phyloP scores from a whole-genome alignment of 202 grass and related monocot species.

The Digitaria exilis region DNA sequence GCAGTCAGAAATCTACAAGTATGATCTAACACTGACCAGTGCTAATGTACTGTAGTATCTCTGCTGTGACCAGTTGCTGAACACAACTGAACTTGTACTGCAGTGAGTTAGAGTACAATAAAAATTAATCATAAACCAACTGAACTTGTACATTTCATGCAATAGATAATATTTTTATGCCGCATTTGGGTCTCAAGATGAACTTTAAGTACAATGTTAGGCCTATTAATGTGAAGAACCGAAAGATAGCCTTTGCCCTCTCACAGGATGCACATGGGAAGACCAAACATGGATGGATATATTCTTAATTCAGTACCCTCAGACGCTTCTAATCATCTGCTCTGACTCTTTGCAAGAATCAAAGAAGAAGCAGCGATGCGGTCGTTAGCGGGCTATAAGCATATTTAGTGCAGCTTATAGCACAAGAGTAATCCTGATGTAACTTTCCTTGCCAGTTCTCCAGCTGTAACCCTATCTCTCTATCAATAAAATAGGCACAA shows the following conservation, averaged over 20 bases:
- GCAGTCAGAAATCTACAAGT: neutral
- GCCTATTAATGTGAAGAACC: neutral
- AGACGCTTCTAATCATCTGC: too few relatives aligned
- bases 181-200: neutral
- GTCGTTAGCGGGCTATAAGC: too few relatives aligned
- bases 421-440: too few relatives aligned
- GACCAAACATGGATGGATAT: constrained; percentile 5
- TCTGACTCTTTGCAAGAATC: too few relatives aligned
- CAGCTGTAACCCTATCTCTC: too few relatives aligned
- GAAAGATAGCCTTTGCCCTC: neutral
- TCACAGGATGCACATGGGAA: neutral
- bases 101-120: neutral
- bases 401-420: too few relatives aligned
- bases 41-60: neutral
- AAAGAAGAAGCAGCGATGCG: too few relatives aligned
- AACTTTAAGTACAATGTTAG: neutral
- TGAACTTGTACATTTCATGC: too few relatives aligned
- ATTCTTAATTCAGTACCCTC: too few relatives aligned
- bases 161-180: neutral
- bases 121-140: neutral
- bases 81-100: neutral
- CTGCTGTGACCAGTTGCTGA: too few relatives aligned
- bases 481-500: too few relatives aligned
- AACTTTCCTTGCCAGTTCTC: too few relatives aligned
- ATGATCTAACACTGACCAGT: neutral